A percentile compares a stretch with the other conserved stretches of the same genome.
Conservation (phyloP, 306 rosid genomes). For the Quercus robur region DNA sequence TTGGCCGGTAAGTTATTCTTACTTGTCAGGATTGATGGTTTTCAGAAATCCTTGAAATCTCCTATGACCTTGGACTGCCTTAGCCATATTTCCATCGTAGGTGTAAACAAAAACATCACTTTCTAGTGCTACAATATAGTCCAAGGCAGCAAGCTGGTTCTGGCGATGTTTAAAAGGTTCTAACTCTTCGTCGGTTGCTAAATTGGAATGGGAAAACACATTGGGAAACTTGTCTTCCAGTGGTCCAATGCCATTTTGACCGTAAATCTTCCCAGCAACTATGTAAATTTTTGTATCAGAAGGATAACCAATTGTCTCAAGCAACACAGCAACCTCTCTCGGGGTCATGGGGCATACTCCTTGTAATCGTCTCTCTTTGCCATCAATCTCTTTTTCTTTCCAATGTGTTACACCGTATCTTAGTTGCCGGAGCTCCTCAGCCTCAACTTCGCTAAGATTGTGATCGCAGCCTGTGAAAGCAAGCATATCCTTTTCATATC, state of each 20-base stretch:
- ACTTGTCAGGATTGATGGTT: conserved; percentile 69
- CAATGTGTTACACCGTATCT: conserved; percentile 51
- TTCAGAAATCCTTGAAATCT: conserved; percentile 50
- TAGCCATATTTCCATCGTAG: conserved; percentile 73
- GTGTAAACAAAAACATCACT: conserved; percentile 64
- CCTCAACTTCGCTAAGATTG: conserved; percentile 45
- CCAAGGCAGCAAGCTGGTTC: conserved; percentile 73
- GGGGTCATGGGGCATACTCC: conserved; percentile 84
- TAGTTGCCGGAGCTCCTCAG: conserved; percentile 29
- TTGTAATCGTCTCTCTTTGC: conserved; percentile 29
- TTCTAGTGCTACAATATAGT: conserved; percentile 52
- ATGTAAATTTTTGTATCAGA: conserved; percentile 50
- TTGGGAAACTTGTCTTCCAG: conserved; percentile 47
- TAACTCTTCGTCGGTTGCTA: conserved; percentile 61
- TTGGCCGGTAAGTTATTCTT: background rate
- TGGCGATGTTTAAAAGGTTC: conserved; percentile 34
- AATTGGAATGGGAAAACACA: conserved; percentile 36
- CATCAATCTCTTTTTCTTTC: conserved; percentile 56
- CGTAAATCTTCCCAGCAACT: conserved; percentile 55
- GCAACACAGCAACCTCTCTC: conserved; percentile 63
- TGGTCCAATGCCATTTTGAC: conserved; percentile 34
- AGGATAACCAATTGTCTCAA: conserved; percentile 68
- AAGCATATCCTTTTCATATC: conserved; percentile 83
- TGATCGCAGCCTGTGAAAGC: conserved; percentile 76
- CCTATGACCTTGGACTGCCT: conserved; percentile 61